Evolutionary conservation across 1,284 basidiomycete genomes (phyloP), one percentile per base, ranked within the genome.

Genomic region (Golubevia pallescens): DNA sequence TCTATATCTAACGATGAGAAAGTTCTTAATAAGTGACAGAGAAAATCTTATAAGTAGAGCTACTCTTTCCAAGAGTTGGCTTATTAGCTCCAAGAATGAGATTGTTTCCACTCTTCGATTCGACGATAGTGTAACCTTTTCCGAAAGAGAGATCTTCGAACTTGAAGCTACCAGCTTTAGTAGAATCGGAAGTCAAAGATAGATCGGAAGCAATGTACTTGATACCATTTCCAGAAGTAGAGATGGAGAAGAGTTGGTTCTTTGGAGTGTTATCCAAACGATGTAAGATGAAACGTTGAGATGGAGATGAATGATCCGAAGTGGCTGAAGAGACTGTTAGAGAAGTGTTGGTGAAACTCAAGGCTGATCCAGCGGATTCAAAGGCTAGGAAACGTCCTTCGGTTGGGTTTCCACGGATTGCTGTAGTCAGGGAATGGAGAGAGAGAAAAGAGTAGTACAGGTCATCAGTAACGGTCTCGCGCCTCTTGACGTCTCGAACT

Each of bases 381-480:
- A 80, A 71, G 28, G 74, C 67, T 3, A 80, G 70, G 61, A 58
- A 80, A 19, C 75, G 78, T 20, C 78, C 78, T 65, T 80, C 78
- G 52, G 73, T 73, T 8, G 71, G 67, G 13, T 63, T 66, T 13
- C 78, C 78, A 14, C 77, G 70, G 2, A 76, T 57, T 3, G 42
- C 38, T 64, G 62, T 38, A 28, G 54, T 38, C 5, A 38, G 10
- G 10, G 34, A n/a, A n/a, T n/a, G n/a, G n/a, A n/a, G n/a, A n/a
- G 48, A 67, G 28, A 58, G 23, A 4, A 58, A 63, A 57, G 20
- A 53, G 20, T 38, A 34, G 54, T 56, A 24, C 16, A n/a, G 60
- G 38, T 56, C 28, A 53, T 34, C 23, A 5, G 38, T 32, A 20
- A 48, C 34, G 32, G 59, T 48, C 2, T 14, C 48, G 55, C 52